Percentiles rank a stretch among this genome's conserved stretches.
phyloP scores from a whole-genome alignment of 768 basidiomycete genomes.

The Lyophyllum decastes region DNA sequence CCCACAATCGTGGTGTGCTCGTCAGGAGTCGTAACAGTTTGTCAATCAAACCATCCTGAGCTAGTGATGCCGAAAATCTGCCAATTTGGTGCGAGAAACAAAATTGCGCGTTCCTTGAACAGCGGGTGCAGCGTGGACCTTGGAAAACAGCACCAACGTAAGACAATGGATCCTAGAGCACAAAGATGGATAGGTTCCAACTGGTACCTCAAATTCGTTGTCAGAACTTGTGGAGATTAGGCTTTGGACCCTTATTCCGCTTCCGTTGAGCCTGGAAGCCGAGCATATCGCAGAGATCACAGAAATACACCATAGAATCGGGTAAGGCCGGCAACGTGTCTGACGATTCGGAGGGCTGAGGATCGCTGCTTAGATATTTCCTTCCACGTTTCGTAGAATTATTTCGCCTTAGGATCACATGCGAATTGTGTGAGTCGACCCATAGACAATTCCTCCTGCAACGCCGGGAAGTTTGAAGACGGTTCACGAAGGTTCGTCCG shows the following conservation, averaged over 20 bases:
- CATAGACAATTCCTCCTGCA: not conserved
- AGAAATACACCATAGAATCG: not conserved
- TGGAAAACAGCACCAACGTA: not conserved
- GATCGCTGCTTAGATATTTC: not conserved
- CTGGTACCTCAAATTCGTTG: not conserved
- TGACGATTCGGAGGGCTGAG: not conserved
- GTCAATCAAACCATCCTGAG: not conserved
- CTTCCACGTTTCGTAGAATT: not conserved
- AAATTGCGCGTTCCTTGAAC: not conserved
- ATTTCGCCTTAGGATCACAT: not conserved
- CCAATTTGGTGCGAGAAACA: not conserved
- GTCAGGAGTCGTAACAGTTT: not conserved
- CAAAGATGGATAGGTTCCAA: not conserved
- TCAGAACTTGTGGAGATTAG: not conserved
- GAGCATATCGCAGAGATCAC: constrained; percentile 3
- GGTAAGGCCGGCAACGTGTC: no score
- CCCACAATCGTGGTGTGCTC: not conserved
- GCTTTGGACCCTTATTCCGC: not conserved
- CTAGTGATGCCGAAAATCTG: not conserved
- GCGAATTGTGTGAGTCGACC: not conserved
- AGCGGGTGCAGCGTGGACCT: not conserved
- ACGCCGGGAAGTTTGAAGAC: not conserved
- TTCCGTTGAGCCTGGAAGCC: constrained; percentile 1
- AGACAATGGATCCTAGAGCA: not conserved
- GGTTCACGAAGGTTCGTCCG: not conserved